Evolutionary conservation across 2,329 filamentous ascomycete genomes (phyloP).

Genomic region (Incumbomyces delicatus): DNA sequence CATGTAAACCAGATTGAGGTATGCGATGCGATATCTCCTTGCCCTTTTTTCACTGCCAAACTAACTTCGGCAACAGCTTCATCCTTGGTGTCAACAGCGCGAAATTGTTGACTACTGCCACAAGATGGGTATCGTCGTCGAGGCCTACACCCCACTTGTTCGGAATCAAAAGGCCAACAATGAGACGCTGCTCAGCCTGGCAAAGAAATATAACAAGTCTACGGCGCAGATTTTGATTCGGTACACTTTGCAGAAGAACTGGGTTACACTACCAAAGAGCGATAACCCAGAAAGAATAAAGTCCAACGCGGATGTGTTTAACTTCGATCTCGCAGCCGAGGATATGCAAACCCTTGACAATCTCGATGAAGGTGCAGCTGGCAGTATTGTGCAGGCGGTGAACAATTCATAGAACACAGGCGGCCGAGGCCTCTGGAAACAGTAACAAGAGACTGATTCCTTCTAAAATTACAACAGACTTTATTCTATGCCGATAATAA

Average conservation of each 20-base stretch:
- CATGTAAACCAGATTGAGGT: slow-evolving; percentile 66
- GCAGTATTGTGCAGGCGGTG: slow-evolving; percentile 40
- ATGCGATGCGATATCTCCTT: too few species aligned
- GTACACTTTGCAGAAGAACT: slow-evolving; percentile 73
- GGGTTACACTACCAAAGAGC: slow-evolving; percentile 64
- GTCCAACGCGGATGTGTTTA: slow-evolving; percentile 55
- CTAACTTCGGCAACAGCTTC: slow-evolving; percentile 42
- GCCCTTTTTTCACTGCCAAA: slow-evolving; percentile 23
- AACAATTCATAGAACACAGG: slow-evolving; percentile 28
- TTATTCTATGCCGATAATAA: background rate
- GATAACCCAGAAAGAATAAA: slow-evolving; percentile 57
- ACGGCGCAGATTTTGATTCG: slow-evolving; percentile 69
- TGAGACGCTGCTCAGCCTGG: slow-evolving; percentile 52
- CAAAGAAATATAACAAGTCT: slow-evolving; percentile 62
- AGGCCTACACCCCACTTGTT: slow-evolving; percentile 47
- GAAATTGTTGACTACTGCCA: slow-evolving; percentile 48
- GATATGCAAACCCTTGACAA: slow-evolving; percentile 49
- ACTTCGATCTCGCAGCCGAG: slow-evolving; percentile 46
- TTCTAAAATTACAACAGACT: background rate
- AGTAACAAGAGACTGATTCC: background rate
- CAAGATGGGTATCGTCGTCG: slow-evolving; percentile 41
- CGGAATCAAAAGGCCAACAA: slow-evolving; percentile 64
- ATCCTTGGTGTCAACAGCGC: slow-evolving; percentile 62
- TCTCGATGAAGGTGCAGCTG: slow-evolving; percentile 40
- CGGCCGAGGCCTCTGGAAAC: background rate